Evolutionary conservation across 2,329 filamentous ascomycete species (phyloP), one percentile per base, ranked within the genome.

Genomic region (Ascochyta viciae-villosae): DNA sequence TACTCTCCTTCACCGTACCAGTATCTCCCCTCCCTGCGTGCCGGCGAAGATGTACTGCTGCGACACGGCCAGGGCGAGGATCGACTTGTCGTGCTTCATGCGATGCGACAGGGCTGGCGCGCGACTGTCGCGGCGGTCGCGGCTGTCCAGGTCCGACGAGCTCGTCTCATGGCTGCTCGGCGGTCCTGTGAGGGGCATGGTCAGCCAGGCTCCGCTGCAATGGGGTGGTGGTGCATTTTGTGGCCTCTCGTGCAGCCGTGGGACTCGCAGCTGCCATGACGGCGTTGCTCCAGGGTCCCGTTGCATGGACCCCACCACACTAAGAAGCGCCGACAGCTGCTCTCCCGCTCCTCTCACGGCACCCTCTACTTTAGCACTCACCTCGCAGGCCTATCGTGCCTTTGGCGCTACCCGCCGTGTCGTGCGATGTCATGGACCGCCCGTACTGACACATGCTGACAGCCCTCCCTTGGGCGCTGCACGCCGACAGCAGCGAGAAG

Each of bases 1-100:
- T 23, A 3, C 12, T 10, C 13, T 26, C 16, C 1, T 10, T 15
- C 8, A 5, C 74, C 78, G 29, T 51, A 56, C 89, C 41, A 96
- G 83, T 58, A 99, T 96, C 78, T 97, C 92, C 58, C 95, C 95
- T 61, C 92, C 90, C 73, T 97, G 92, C 1, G 95, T 93, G 37
- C 95, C 95, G 16, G 94, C 93, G 75, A 92, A 99, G 50, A 99
- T 89, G 71, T 88, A 89, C 43, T 89, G 83, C 47, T 91, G 83
- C 54, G 91, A 92, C 23, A 96, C 86, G 4, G 88, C 91, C 52
- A 99, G 84, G 8, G 92, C 87, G 46, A 99, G 86, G 43, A 96
- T 90, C 2, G 89, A 92, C 74, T 87, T 90, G 69, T 87, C 84
- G 72, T 94, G 90, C 70, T 87, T 84, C 60, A 96, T 85, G 63